A percentile compares a stretch with the other conserved stretches of the same genome.
Conservation (phyloP, 768 basidiomycete species). For the Calocybe indica region DNA sequence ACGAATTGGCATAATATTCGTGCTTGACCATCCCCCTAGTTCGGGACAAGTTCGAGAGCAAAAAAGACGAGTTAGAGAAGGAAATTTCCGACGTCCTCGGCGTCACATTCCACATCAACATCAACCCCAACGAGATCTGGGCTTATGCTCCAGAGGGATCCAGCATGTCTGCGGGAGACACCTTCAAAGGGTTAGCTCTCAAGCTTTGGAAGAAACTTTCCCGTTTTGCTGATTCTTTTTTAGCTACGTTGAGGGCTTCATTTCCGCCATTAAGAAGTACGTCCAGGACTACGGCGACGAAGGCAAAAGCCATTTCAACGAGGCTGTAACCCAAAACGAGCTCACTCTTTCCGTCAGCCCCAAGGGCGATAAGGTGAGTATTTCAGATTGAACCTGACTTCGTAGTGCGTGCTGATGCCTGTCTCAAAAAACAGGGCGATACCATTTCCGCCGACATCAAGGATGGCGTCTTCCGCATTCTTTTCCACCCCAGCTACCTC, state of each 20-base stretch:
- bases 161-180: constrained; percentile 16
- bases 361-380: constrained; percentile 18
- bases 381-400: neutral
- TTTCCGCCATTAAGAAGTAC: constrained; percentile 22
- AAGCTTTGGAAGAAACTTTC: too few species aligned
- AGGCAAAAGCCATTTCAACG: constrained; percentile 32
- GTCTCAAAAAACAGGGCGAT: constrained; percentile 14
- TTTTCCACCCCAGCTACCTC: constrained; percentile 26
- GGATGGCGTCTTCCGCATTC: constrained; percentile 34
- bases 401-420: neutral
- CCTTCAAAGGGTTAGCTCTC: constrained; percentile 17
- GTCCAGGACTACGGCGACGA: constrained; percentile 25
- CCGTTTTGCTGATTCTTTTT: neutral
- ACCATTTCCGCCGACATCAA: constrained; percentile 28
- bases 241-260: constrained; percentile 33
- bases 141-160: constrained; percentile 22
- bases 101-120: constrained; percentile 21
- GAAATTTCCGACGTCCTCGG: constrained; percentile 23
- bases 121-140: constrained; percentile 29
- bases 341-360: constrained; percentile 27
- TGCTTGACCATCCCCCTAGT: constrained; percentile 15
- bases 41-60: constrained; percentile 31
- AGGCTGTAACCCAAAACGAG: constrained; percentile 26
- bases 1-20: neutral
- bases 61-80: constrained; percentile 26